A percentile compares a stretch with the other conserved stretches of the same genome.
These are phyloP conservation scores for Jackrogersella multiformis DNA, from an alignment of 495 filamentous ascomycete species.

Conservation along the genomic window DNA sequence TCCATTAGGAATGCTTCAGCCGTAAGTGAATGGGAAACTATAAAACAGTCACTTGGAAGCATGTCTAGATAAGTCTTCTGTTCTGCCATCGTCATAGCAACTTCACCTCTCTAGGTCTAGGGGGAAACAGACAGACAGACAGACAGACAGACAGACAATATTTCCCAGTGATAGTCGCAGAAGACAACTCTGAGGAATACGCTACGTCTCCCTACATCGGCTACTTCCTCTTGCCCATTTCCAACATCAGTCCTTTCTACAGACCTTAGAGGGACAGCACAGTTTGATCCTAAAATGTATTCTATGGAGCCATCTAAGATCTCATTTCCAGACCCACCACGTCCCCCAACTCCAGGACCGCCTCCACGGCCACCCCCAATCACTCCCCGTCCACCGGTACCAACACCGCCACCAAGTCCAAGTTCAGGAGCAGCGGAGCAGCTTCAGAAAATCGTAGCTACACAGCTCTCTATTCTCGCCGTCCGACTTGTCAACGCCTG, in stretches of 20 bases:
- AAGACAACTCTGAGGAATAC: not conserved
- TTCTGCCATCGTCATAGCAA: conserved; percentile 6
- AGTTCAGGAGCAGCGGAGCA: not conserved
- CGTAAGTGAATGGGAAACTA: conserved; percentile 17
- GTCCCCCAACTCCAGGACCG: conserved; percentile 46
- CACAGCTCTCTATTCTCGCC: conserved; percentile 29
- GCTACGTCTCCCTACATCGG: not conserved
- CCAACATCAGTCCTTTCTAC: not conserved
- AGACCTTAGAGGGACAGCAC: not conserved
- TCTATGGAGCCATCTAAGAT: conserved; percentile 8
- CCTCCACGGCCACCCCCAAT: conserved; percentile 43
- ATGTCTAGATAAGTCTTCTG: not conserved
- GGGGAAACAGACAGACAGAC: too few species aligned
- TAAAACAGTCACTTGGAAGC: conserved; percentile 25
- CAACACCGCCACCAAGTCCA: conserved; percentile 46
- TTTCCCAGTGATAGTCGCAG: not conserved
- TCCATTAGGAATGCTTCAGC: conserved; percentile 7
- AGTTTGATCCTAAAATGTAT: not conserved
- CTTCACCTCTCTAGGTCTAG: not conserved
- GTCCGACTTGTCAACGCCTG: conserved; percentile 16
- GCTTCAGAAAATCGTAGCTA: conserved; percentile 5
- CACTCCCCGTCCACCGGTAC: conserved; percentile 43
- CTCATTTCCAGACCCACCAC: conserved; percentile 42
- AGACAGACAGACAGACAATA: not conserved
- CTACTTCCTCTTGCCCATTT: not conserved